Conservation (phyloP, 768 basidiomycete genomes). For the Collybiopsis luxurians region DNA sequence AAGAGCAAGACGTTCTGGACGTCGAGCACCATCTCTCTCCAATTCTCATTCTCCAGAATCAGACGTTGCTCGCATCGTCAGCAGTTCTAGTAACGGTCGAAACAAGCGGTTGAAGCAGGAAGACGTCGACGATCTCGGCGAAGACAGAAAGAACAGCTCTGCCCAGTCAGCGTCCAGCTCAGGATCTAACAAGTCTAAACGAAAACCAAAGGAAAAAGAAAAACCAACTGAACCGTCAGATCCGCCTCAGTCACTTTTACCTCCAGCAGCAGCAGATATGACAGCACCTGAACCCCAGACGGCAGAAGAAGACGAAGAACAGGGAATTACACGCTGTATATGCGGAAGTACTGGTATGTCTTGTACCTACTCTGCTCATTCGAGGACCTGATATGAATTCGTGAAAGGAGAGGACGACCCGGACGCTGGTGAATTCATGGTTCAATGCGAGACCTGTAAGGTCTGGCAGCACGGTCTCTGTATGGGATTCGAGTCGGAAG, state of each 20-base stretch:
- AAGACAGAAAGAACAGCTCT: slow-evolving; percentile 46
- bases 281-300: slow-evolving; percentile 33
- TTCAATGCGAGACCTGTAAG: slow-evolving; percentile 95
- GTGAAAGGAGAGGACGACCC: slow-evolving; percentile 62
- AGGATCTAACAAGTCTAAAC: slow-evolving; percentile 45
- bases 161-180: slow-evolving; percentile 26
- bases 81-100: slow-evolving; percentile 35
- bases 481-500: slow-evolving; percentile 86
- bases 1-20: slow-evolving; percentile 71
- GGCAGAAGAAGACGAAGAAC: slow-evolving; percentile 48
- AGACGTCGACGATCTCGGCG: slow-evolving; percentile 62
- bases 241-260: neutral
- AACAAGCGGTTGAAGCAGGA: slow-evolving; percentile 73
- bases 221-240: slow-evolving; percentile 20
- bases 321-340: slow-evolving; percentile 76
- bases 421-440: slow-evolving; percentile 93
- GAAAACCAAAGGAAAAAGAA: slow-evolving; percentile 68
- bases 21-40: slow-evolving; percentile 69
- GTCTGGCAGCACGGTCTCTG: slow-evolving; percentile 98
- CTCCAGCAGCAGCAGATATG: slow-evolving; percentile 26
- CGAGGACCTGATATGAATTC: slow-evolving; percentile 22
- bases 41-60: slow-evolving; percentile 76
- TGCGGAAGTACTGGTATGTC: slow-evolving; percentile 77
- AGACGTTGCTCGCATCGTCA: slow-evolving; percentile 42
- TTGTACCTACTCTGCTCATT: slow-evolving; percentile 10